phyloP scores from a whole-genome alignment of 768 basidiomycete species.

The Tubosaeta sp. region DNA sequence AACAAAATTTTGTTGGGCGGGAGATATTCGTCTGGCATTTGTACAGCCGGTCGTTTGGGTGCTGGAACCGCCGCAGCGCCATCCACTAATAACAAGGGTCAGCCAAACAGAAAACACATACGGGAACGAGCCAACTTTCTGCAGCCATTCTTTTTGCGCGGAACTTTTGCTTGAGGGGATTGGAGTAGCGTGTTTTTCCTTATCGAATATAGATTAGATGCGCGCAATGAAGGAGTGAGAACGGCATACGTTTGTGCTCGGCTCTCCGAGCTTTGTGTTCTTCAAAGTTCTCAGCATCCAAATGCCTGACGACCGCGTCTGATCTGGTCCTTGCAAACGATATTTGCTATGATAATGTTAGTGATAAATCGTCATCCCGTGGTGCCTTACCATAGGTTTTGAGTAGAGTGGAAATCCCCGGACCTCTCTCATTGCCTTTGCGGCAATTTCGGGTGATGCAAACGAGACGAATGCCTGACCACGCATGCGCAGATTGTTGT shows the following conservation, averaged over 20 bases:
- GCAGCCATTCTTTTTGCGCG: constrained; percentile 76
- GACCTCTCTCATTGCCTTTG: constrained; percentile 89
- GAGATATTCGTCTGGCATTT: constrained; percentile 99
- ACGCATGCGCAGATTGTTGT: constrained; percentile 92
- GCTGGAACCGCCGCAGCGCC: constrained; percentile 62
- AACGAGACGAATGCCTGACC: constrained; percentile 99
- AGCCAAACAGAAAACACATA: constrained; percentile 1
- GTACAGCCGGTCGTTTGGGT: constrained; percentile 77
- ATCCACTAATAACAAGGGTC: constrained; percentile 47
- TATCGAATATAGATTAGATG: neutral
- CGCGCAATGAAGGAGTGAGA: neutral
- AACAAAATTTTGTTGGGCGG: constrained; percentile 99
- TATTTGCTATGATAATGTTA: constrained; percentile 68
- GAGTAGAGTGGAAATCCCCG: constrained; percentile 92
- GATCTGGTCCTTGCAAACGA: constrained; percentile 87
- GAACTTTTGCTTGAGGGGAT: constrained; percentile 86
- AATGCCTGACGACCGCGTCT: constrained; percentile 80
- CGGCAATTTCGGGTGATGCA: constrained; percentile 72
- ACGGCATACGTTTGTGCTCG: constrained; percentile 77
- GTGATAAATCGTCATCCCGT: neutral
- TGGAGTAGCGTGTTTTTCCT: constrained; percentile 83
- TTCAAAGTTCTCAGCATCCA: constrained; percentile 66
- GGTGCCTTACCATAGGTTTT: constrained; percentile 80
- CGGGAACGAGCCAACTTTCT: constrained; percentile 49
- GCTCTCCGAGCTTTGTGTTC: constrained; percentile 68